These are phyloP conservation scores for Saturnispora galanensis DNA, from an alignment of 805 yeast genomes.

Conservation along the genomic window DNA sequence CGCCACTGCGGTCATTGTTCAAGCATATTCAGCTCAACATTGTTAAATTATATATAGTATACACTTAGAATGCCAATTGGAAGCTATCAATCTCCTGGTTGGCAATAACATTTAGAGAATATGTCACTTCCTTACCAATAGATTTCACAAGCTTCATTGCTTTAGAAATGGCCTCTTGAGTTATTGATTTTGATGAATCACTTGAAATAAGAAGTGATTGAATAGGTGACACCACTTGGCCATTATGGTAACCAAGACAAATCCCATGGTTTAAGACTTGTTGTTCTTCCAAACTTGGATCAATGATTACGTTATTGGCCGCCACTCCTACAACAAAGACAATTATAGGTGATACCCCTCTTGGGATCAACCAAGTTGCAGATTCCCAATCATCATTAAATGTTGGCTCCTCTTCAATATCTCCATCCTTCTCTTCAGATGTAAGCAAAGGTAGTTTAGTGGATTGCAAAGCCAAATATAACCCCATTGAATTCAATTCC, in stretches of 20 bases:
- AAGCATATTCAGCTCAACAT: slow-evolving; percentile 72
- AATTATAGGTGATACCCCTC: slow-evolving; percentile 49
- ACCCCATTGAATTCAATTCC: slow-evolving; percentile 67
- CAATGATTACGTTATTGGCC: slow-evolving; percentile 60
- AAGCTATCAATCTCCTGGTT: slow-evolving; percentile 30
- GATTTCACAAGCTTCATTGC: slow-evolving; percentile 49
- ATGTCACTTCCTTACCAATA: slow-evolving; percentile 53
- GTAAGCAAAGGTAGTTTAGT: slow-evolving; percentile 65
- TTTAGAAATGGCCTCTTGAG: slow-evolving; percentile 35
- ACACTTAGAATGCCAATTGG: slow-evolving; percentile 16
- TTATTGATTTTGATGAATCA: slow-evolving; percentile 46
- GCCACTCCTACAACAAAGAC: slow-evolving; percentile 68
- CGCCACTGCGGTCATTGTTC: slow-evolving; percentile 89
- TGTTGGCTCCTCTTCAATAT: slow-evolving; percentile 80
- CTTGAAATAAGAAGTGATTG: slow-evolving; percentile 52
- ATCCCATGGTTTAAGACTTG: slow-evolving; percentile 81
- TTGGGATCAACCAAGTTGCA: slow-evolving; percentile 37
- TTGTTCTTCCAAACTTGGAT: slow-evolving; percentile 85
- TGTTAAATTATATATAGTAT: slow-evolving; percentile 25
- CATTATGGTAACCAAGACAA: slow-evolving; percentile 59
- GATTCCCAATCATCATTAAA: slow-evolving; percentile 82
- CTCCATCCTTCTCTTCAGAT: slow-evolving; percentile 54
- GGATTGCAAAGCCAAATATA: slow-evolving; percentile 71
- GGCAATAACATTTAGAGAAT: slow-evolving; percentile 43
- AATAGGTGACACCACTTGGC: slow-evolving; percentile 64